Evolutionary conservation across 208 protist species (phyloP), one percentile per base, ranked within the genome.

Genomic region (Trypanosoma cruzi): DNA sequence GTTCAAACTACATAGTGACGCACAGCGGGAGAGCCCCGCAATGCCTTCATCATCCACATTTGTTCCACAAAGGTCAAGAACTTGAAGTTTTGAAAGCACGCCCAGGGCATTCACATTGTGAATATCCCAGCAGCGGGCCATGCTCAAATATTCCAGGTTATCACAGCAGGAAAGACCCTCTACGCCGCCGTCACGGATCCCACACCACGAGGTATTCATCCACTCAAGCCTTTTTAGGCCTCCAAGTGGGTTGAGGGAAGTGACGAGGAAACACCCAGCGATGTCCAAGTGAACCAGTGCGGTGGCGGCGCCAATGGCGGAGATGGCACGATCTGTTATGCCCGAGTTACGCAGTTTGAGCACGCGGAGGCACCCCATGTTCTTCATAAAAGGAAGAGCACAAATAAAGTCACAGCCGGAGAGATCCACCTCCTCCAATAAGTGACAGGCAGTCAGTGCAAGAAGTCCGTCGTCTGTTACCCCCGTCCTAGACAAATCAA

Each of bases 11-110:
- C 71, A 77, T 46, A 89, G 65, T 46, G 53, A 55, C 26, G 58
- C 63, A 68, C 84, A 85, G 20, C 77, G 57, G 49, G 75, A 73
- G 34, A 85, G 59, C 8, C 73, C 79, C 20, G 65, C 71, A 62
- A 89, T 62, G 22, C 70, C 78, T 66, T 76, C 82, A 70, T 82
- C 79, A 60, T 79, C 80, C 22, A 80, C 70, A 49, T 71, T 68
- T 56, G 71, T 83, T 60, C 62, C 68, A 48, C 71, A 76, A 50
- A 85, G 72, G 66, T 85, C 77, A 50, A 85, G 80, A 36, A 73
- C 61, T 32, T 75, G 77, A 14, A 85, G 73, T 22, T 59, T 63
- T 28, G 36, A 53, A 48, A 85, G 69, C 46, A 73, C 61, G 18
- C 73, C 71, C 3, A 89, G 73, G 7, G 73, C 70, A 53, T 64